phyloP scores from a whole-genome alignment of 768 basidiomycete genomes.

The Pisolithus marmoratus region DNA sequence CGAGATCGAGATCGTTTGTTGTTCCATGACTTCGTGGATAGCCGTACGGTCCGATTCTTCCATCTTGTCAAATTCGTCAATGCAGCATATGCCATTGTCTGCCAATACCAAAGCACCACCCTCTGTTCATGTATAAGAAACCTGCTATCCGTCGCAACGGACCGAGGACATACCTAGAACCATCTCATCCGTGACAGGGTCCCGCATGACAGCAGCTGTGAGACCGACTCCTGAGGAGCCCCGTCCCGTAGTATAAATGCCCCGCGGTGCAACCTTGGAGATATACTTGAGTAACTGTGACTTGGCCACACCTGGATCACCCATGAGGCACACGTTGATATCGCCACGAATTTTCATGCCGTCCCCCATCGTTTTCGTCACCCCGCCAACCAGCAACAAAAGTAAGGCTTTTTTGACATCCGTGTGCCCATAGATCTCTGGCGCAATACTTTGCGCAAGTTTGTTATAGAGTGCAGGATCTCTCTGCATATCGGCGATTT shows the following conservation, averaged over 20 bases:
- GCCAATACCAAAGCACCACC: conserved; percentile 98
- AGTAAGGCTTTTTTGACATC: conserved; percentile 97
- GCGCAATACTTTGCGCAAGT: conserved; percentile 90
- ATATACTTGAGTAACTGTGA: conserved; percentile 97
- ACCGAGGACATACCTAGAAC: conserved; percentile 69
- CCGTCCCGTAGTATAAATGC: conserved; percentile 97
- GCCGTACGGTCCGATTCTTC: conserved; percentile 96
- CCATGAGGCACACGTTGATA: conserved; percentile 97
- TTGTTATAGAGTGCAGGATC: conserved; percentile 84
- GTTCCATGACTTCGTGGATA: conserved; percentile 99
- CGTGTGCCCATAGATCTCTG: conserved; percentile 96
- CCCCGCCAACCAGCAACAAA: conserved; percentile 89
- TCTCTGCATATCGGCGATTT: conserved; percentile 59
- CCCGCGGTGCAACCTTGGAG: conserved; percentile 95
- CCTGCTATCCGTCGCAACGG: neutral
- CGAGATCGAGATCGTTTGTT: conserved; percentile 98
- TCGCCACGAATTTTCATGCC: conserved; percentile 99
- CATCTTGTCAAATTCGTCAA: conserved; percentile 99
- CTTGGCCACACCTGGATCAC: conserved; percentile 98
- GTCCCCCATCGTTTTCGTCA: conserved; percentile 91
- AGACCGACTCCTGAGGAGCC: conserved; percentile 98
- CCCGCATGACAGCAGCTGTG: conserved; percentile 98
- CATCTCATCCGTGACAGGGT: conserved; percentile 99
- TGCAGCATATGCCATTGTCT: conserved; percentile 99
- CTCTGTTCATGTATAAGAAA: conserved; percentile 50